Base-by-base conservation (phyloP, 2,329 filamentous ascomycete species). In the Acarospora socialis region DNA sequence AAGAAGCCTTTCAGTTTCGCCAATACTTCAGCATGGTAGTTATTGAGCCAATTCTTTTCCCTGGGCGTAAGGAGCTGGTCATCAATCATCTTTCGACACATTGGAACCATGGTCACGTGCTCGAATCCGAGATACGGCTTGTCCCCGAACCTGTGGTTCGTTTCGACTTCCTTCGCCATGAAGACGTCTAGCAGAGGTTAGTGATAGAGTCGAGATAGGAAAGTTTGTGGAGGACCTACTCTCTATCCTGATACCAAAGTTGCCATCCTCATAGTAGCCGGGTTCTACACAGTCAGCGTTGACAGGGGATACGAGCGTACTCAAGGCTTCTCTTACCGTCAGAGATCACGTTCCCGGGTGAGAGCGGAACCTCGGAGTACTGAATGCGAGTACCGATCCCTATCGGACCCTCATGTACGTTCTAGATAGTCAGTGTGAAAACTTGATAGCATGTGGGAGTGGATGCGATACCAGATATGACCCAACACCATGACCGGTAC, bases 361-460 rank as follows among this genome's bases (percentile, higher is more conserved):
- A 73, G 18, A 98, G 66, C 0, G 90, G 70, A 4, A 95, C 86
- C 51, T 98, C 90, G 0, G 82, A 78, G 51, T 87, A 94, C 46
- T 92, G 81, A 22, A 92, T 73, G 26, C 90, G 71, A 7, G 86
- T 94, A 17, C 90, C 90, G 38, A 98, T 92, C 13, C 90, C 90
- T 39, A 98, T 92, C 2, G 90, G 90, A 0, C 90, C 90, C 59
- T 98, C 90, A 52, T 98, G 90, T 0, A 98, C 90, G 44, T 98
- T 98, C 48, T 64, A 32, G 3, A 25, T 19, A 35, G 52, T 45
- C 49, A 37, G 8, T 7, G 7, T 18, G 23, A 9, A 10, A 22
- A 26, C 17, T 21, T 20, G 18, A 7, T 15, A 21, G 13, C 8
- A 24, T 30, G 21, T 27, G 12, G 25, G n/a, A 15, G 23, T 7